Percentiles rank a stretch among this genome's conserved stretches.
phyloP scores from a whole-genome alignment of 2,329 filamentous ascomycete genomes.

The Fusarium sp. region DNA sequence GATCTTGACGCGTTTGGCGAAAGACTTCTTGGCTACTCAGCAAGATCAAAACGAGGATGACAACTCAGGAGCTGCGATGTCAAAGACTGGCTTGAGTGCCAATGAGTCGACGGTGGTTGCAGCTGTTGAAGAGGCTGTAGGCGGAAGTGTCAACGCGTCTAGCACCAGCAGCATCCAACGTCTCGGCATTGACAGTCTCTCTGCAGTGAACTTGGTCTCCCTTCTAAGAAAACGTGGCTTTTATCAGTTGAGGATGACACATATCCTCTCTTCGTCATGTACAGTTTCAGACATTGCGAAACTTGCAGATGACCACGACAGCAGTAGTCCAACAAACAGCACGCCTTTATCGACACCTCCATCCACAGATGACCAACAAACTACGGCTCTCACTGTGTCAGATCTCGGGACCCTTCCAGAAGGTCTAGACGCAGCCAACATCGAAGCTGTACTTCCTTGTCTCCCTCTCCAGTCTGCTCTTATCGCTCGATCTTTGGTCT shows the following conservation, averaged over 20 bases:
- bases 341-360: background rate
- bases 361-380: background rate
- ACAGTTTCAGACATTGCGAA: background rate
- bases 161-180: conserved; percentile 6
- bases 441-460: conserved; percentile 17
- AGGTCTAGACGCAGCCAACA: background rate
- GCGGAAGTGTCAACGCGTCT: background rate
- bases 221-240: conserved; percentile 5
- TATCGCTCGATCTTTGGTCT: conserved; percentile 17
- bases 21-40: background rate
- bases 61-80: accelerated
- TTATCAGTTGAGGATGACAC: conserved; percentile 5
- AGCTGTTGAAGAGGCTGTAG: conserved; percentile 3
- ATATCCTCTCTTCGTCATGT: background rate
- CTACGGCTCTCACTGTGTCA: accelerated
- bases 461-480: conserved; percentile 28
- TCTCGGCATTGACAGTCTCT: conserved; percentile 25
- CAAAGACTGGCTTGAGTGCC: accelerated
- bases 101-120: background rate
- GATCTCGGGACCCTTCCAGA: background rate
- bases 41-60: background rate
- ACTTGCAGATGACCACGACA: background rate
- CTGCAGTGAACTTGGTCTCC: conserved; percentile 19
- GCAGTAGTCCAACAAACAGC: background rate
- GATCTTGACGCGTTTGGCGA: conserved; percentile 1